These are phyloP conservation scores for Gamarada debralockiae DNA, from an alignment of 495 filamentous ascomycete species.

Conservation along the genomic window DNA sequence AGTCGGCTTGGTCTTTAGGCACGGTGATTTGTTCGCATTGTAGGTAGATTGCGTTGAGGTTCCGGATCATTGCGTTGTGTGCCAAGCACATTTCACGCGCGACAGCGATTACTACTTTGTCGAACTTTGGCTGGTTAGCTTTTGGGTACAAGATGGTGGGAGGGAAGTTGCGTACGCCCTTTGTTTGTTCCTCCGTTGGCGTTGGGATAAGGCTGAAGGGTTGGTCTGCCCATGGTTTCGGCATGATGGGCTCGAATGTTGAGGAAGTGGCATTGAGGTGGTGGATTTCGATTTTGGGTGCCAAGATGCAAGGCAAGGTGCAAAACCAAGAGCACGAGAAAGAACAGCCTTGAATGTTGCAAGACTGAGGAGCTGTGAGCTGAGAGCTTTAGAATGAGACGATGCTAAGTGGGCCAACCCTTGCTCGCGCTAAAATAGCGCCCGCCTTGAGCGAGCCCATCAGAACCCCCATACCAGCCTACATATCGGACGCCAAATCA, in stretches of 20 bases:
- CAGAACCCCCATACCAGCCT: no score
- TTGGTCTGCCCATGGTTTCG: slow-evolving; percentile 9
- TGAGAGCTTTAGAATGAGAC: no score
- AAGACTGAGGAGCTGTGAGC: background rate
- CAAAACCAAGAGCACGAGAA: background rate
- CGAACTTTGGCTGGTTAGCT: slow-evolving; percentile 2
- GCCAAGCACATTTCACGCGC: slow-evolving; percentile 39
- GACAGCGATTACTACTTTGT: slow-evolving; percentile 1
- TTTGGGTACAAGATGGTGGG: background rate
- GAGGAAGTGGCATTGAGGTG: background rate
- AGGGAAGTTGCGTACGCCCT: slow-evolving; percentile 1
- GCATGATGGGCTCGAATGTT: slow-evolving; percentile 4
- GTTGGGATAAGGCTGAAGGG: slow-evolving; percentile 8
- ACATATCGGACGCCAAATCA: no score
- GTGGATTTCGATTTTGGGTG: slow-evolving; percentile 1
- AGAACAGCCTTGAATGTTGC: background rate
- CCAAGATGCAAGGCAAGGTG: background rate
- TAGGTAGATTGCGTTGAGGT: slow-evolving; percentile 43
- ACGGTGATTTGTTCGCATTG: slow-evolving; percentile 35
- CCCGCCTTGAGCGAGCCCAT: no score
- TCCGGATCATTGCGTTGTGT: slow-evolving; percentile 46
- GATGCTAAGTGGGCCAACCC: no score
- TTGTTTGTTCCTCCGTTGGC: background rate
- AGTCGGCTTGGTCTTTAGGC: slow-evolving; percentile 26
- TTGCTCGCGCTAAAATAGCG: no score